phyloP scores from a whole-genome alignment of 23 red algal species.

The Pyropia haitanensis region DNA sequence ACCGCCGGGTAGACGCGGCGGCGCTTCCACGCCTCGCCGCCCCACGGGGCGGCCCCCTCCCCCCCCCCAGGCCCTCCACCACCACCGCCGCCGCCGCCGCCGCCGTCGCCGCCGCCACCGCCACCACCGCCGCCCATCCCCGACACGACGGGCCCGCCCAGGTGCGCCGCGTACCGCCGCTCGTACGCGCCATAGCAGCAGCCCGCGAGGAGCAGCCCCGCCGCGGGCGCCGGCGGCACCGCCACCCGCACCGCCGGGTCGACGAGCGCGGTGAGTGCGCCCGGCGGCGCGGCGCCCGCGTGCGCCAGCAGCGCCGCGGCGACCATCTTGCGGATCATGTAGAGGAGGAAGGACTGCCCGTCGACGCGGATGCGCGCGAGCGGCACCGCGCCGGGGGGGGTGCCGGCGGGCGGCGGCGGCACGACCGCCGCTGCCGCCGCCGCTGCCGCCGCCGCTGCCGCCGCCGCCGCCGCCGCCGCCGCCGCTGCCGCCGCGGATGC shows the following conservation, averaged over 20 bases:
- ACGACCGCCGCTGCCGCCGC: not conserved
- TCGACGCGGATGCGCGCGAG: slow-evolving; percentile 20
- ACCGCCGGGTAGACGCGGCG: no score
- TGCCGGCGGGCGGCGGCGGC: not conserved
- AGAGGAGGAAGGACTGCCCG: slow-evolving; percentile 91
- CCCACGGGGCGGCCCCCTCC: no score
- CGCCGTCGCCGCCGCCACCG: no score
- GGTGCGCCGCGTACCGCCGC: slow-evolving; percentile 5
- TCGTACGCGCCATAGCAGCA: slow-evolving; percentile 63
- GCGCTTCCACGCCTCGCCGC: no score
- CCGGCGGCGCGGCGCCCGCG: slow-evolving; percentile 15
- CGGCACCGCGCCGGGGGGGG: not conserved
- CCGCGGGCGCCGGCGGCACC: slow-evolving; percentile 51
- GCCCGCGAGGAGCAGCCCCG: slow-evolving; percentile 55
- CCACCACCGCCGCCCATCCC: no score
- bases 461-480: not conserved
- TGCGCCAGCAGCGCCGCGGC: slow-evolving; percentile 48
- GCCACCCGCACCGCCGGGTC: slow-evolving; percentile 25
- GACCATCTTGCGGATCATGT: slow-evolving; percentile 95
- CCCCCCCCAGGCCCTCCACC: no score
- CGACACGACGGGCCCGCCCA: slow-evolving; percentile 10
- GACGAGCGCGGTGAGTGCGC: slow-evolving; percentile 28
- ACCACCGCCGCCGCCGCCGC: no score
- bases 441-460: slow-evolving; percentile 2
- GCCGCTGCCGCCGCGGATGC: no score